Conservation (phyloP, 2,329 filamentous ascomycete genomes). For the Pseudocercospora pini-densiflorae region DNA sequence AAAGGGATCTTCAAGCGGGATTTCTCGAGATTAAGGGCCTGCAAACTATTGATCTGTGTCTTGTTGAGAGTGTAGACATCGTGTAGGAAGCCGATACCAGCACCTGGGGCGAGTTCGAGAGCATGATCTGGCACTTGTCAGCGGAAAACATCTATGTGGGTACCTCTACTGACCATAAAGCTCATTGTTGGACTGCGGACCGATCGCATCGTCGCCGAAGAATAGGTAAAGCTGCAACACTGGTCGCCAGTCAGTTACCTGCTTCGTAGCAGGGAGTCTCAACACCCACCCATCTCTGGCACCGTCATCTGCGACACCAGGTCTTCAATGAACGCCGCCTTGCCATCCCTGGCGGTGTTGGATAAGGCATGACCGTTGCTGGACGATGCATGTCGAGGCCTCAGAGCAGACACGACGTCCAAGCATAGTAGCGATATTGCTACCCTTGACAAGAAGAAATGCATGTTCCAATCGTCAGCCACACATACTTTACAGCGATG, state of each 20-base stretch:
- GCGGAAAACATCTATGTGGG: not conserved
- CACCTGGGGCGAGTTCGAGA: constrained; percentile 20
- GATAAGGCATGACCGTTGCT: constrained; percentile 51
- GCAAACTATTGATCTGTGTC: constrained; percentile 20
- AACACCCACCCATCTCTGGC: constrained; percentile 23
- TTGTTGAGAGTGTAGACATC: constrained; percentile 24
- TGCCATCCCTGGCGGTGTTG: constrained; percentile 61
- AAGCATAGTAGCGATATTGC: constrained; percentile 1
- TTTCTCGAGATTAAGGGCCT: constrained; percentile 21
- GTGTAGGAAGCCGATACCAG: constrained; percentile 26
- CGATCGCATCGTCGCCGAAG: constrained; percentile 27
- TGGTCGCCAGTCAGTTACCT: not conserved
- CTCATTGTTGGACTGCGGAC: constrained; percentile 20
- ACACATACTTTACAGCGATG: constrained; percentile 38
- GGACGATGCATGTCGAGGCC: constrained; percentile 40
- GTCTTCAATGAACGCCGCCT: constrained; percentile 45
- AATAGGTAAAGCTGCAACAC: constrained; percentile 27
- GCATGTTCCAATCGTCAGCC: not conserved
- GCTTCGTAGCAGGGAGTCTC: not conserved
- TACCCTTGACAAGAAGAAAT: not conserved
- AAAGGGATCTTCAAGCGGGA: constrained; percentile 26
- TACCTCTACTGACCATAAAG: constrained; percentile 11
- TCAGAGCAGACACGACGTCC: not conserved
- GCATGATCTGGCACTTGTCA: constrained; percentile 15
- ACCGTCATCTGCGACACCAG: constrained; percentile 26